A percentile compares a stretch with the other conserved stretches of the same genome.
These are phyloP conservation scores for Backusella mclennaniae DNA, from an alignment of 192 early-diverging fungal species.

Conservation along the genomic window DNA sequence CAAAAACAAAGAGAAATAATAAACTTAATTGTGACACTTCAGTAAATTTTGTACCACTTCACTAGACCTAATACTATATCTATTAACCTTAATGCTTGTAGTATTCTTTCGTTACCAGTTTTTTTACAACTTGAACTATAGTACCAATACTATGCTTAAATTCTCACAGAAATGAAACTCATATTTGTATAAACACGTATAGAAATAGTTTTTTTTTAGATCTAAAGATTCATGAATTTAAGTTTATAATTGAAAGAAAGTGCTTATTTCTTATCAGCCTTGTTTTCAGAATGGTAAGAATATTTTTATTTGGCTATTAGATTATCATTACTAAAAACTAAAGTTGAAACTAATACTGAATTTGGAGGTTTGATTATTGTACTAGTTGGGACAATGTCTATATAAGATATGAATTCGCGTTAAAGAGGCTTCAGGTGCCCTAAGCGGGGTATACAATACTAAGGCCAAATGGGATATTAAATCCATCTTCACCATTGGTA, in stretches of 20 bases:
- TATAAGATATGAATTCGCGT: too few relatives aligned
- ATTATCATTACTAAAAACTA: background rate
- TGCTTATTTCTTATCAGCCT: background rate
- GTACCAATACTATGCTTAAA: background rate
- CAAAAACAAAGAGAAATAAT: background rate
- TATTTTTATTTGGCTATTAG: background rate
- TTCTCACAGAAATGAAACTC: background rate
- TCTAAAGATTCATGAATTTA: background rate
- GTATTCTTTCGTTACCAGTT: background rate
- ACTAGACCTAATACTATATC: background rate
- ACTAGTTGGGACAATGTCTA: too few relatives aligned
- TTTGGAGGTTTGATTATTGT: too few relatives aligned
- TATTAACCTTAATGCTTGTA: background rate
- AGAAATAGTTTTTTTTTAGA: background rate
- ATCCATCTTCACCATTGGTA: too few relatives aligned
- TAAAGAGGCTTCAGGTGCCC: too few relatives aligned
- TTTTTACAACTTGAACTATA: background rate
- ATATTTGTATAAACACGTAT: background rate
- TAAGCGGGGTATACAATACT: too few relatives aligned
- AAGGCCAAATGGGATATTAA: too few relatives aligned
- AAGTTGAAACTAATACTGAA: too few relatives aligned
- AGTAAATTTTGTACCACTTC: background rate
- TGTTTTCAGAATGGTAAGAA: background rate
- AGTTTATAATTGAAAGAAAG: background rate
- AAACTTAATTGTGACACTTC: background rate